Evolutionary conservation across 1,284 basidiomycete species (phyloP).

Genomic region (Ceratobasidium theobromae): DNA sequence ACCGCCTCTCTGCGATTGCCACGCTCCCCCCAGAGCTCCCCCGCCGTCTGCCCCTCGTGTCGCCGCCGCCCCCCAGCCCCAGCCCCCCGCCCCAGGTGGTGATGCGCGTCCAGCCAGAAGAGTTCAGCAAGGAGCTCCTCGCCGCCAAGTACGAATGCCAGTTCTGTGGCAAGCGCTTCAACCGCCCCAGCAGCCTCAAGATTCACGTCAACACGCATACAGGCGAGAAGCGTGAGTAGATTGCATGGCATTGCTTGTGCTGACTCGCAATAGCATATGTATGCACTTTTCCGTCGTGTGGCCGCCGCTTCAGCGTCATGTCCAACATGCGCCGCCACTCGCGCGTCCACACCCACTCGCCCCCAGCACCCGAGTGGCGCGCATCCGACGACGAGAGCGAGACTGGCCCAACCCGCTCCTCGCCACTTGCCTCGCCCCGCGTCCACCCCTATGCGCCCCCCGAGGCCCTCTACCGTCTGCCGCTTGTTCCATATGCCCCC

Average conservation of each 20-base stretch:
- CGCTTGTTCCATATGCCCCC: too few relatives aligned
- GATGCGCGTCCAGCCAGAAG: conserved; percentile 34
- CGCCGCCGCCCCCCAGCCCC: background rate
- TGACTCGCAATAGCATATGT: conserved; percentile 57
- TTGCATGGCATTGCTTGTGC: conserved; percentile 14
- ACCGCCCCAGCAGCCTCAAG: conserved; percentile 76
- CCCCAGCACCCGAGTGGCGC: conserved; percentile 2
- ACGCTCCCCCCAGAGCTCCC: background rate
- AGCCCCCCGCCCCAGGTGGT: background rate
- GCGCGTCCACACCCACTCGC: conserved; percentile 60
- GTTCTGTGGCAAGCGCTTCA: conserved; percentile 79
- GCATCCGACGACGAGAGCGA: conserved; percentile 6
- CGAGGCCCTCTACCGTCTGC: background rate
- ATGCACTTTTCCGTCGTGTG: conserved; percentile 73
- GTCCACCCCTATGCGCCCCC: conserved; percentile 23
- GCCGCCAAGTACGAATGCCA: conserved; percentile 68
- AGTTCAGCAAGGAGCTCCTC: conserved; percentile 24
- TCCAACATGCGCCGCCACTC: conserved; percentile 86
- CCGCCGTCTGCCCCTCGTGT: background rate
- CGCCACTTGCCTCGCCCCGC: background rate
- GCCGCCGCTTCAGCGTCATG: conserved; percentile 78
- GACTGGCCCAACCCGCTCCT: conserved; percentile 4
- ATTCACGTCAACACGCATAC: conserved; percentile 84
- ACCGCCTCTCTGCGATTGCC: conserved; percentile 20
- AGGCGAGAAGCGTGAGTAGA: conserved; percentile 73